Evolutionary conservation across 306 rosid genomes (phyloP), one percentile per base, ranked within the genome.

Genomic region (Glycine latifolia): DNA sequence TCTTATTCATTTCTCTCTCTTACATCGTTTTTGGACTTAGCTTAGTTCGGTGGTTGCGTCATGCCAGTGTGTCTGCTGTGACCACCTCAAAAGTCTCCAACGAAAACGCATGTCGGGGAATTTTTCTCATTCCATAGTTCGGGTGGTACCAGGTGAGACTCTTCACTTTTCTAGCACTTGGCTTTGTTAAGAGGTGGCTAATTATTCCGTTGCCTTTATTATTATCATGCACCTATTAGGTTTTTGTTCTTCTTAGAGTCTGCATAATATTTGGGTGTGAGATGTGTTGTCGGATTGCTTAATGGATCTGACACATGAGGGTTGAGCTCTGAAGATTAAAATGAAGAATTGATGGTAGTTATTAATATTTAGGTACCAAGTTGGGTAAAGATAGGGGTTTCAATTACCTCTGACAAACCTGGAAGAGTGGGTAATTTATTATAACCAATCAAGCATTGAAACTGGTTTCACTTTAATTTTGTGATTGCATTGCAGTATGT

Each of bases 81-180:
- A 44, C 58, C 9, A 26, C 31, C 2, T 26, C 31, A 1, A 26
- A 26, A 26, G 31, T 26, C 31, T 43, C 7, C 68, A 75, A 49
- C 67, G 73, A 17, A 84, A 77, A 60, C 84, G 85, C 86, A 87
- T 81, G 88, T 70, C 75, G 39, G 75, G 67, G 13, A 78, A 2
- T 68, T 50, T 49, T 59, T 4, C 3, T 67, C 76, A 48, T 55
- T 70, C 61, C 79, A 43, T 5, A 44, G 54, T 77, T 80, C 81
- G 46, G n/a, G 17, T 15, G 58, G 20, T 67, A 44, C 77, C 81
- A 65, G 87, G 87, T 84, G 44, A 67, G 31, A 4, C 31, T 65
- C 78, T 62, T 75, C 31, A 43, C 62, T 76, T 69, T 43, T 26
- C 3, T 55, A 0, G 31, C 31, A 26, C 31, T 26, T 26, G 31